Percentiles rank a stretch among this genome's conserved stretches.
These are phyloP conservation scores for Daphne laureola DNA, from an alignment of 441 rosid genomes.

Conservation along the genomic window DNA sequence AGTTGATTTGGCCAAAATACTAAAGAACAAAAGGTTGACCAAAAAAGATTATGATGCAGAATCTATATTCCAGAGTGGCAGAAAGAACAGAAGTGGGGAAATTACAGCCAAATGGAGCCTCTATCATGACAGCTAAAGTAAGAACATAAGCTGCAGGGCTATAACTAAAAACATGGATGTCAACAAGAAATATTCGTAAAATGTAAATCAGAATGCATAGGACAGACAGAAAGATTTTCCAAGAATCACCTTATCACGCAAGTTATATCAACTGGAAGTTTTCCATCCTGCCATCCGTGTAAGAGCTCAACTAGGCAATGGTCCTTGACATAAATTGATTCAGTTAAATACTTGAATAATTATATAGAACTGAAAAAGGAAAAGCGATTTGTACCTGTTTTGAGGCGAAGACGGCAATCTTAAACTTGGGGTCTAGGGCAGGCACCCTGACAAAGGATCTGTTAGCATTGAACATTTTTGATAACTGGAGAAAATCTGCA, in stretches of 20 bases:
- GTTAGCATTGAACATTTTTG: constrained; percentile 45
- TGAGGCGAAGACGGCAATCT: constrained; percentile 72
- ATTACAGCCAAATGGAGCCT: constrained; percentile 3
- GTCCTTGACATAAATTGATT: constrained; percentile 36
- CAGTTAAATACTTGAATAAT: constrained; percentile 8
- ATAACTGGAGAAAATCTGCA: constrained; percentile 56
- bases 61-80: not conserved
- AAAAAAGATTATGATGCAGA: too few species aligned
- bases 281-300: constrained; percentile 87
- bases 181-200: constrained; percentile 7
- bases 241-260: constrained; percentile 73
- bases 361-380: constrained; percentile 1
- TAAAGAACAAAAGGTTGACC: too few species aligned
- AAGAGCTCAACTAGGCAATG: constrained; percentile 89
- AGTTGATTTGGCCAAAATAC: not conserved
- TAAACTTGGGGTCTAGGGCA: constrained; percentile 70
- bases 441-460: constrained; percentile 81
- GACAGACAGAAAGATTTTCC: not conserved
- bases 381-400: constrained; percentile 44
- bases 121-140: not conserved
- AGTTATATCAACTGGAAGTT: constrained; percentile 75
- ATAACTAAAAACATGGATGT: not conserved
- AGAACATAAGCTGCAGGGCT: not conserved
- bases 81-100: constrained; percentile 12
- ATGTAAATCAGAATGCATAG: not conserved